phyloP scores from a whole-genome alignment of 2,329 filamentous ascomycete genomes.

The Mycogone perniciosa region DNA sequence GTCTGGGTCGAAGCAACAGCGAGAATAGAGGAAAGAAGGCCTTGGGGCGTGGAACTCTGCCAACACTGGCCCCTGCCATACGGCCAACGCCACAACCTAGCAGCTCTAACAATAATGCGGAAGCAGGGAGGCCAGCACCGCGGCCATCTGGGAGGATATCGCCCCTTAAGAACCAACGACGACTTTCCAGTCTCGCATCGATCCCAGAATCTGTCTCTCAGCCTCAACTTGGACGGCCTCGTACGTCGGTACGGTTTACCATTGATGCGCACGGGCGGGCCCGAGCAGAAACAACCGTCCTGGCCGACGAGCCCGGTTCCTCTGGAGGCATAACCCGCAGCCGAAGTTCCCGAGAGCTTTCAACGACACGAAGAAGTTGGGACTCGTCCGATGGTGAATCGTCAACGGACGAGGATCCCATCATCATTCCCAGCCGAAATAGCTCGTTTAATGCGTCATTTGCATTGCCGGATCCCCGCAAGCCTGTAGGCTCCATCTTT shows the following conservation, averaged over 20 bases:
- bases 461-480: constrained; percentile 47
- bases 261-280: constrained; percentile 58
- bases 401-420: constrained; percentile 58
- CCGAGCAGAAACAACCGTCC: constrained; percentile 45
- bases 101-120: constrained; percentile 18
- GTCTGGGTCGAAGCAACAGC: constrained; percentile 48
- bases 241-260: constrained; percentile 55
- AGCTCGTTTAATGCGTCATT: constrained; percentile 49
- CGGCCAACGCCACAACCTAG: constrained; percentile 29
- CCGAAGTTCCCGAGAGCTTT: constrained; percentile 24
- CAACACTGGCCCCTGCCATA: constrained; percentile 41
- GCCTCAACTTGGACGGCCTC: constrained; percentile 27
- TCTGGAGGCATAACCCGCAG: constrained; percentile 22
- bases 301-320: constrained; percentile 29
- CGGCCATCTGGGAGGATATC: constrained; percentile 44
- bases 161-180: constrained; percentile 46
- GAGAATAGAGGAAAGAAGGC: constrained; percentile 45
- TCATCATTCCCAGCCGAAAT: constrained; percentile 56
- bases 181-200: constrained; percentile 47
- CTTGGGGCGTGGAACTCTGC: constrained; percentile 34
- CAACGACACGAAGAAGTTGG: constrained; percentile 30
- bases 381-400: constrained; percentile 48
- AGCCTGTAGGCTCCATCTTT: constrained; percentile 43
- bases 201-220: constrained; percentile 48
- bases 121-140: constrained; percentile 28